Conservation (phyloP, 495 filamentous ascomycete genomes). For the Parathielavia appendiculata region DNA sequence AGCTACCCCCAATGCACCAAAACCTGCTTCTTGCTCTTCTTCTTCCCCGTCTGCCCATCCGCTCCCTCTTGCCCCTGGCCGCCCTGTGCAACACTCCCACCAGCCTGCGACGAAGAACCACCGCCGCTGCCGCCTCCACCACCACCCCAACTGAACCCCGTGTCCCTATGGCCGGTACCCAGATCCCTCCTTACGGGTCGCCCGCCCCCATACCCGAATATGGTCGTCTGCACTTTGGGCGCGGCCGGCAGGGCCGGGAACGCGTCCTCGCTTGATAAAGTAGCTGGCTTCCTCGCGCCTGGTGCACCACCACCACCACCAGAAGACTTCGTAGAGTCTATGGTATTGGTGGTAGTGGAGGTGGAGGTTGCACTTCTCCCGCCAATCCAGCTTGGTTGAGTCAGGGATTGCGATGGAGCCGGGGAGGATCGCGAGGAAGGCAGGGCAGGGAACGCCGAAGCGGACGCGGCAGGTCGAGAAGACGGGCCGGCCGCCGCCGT, state of each 20-base stretch:
- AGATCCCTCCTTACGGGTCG: slow-evolving; percentile 64
- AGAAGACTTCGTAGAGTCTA: too few relatives aligned
- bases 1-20: slow-evolving; percentile 13
- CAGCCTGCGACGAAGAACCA: neutral
- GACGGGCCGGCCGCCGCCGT: slow-evolving; percentile 1
- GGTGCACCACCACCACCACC: slow-evolving; percentile 16
- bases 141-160: slow-evolving; percentile 40
- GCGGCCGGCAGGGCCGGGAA: slow-evolving; percentile 81
- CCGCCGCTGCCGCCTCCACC: slow-evolving; percentile 12
- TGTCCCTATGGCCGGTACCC: slow-evolving; percentile 41
- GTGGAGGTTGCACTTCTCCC: neutral
- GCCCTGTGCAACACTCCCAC: slow-evolving; percentile 25
- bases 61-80: neutral
- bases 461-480: slow-evolving; percentile 26
- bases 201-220: slow-evolving; percentile 66
- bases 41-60: neutral
- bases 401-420: slow-evolving; percentile 13
- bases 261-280: slow-evolving; percentile 44
- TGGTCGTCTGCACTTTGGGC: slow-evolving; percentile 69
- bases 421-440: slow-evolving; percentile 29
- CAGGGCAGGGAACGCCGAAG: slow-evolving; percentile 32
- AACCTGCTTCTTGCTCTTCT: slow-evolving; percentile 17
- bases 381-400: slow-evolving; percentile 24
- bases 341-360: neutral
- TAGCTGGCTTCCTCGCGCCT: neutral